Percentiles rank a stretch among this genome's conserved stretches.
Conservation (phyloP, 768 basidiomycete species). For the Pleurotus ostreatus region DNA sequence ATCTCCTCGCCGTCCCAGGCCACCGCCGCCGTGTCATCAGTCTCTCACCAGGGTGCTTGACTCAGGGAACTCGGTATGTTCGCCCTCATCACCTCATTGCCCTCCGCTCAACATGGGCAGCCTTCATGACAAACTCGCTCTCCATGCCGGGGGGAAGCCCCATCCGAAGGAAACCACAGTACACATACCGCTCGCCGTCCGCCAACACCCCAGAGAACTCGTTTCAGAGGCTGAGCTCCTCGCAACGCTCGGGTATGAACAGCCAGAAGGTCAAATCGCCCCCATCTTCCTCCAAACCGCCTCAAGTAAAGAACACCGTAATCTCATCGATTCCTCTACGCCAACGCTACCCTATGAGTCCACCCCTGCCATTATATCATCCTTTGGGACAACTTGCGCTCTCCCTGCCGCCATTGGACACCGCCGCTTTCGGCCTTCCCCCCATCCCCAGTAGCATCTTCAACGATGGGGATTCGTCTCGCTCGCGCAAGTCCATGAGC, state of each 20-base stretch:
- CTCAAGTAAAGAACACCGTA: neutral
- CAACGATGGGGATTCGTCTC: constrained; percentile 3
- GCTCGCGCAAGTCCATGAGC: constrained; percentile 10
- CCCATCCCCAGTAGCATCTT: constrained; percentile 32
- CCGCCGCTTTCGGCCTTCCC: constrained; percentile 47
- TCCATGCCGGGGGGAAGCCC: constrained; percentile 8
- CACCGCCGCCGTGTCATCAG: neutral
- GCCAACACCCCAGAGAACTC: constrained; percentile 13
- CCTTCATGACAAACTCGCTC: neutral
- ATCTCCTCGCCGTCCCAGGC: neutral
- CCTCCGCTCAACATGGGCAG: no score
- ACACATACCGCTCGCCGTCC: constrained; percentile 57
- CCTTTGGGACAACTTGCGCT: constrained; percentile 59
- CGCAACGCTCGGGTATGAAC: neutral
- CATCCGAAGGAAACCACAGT: constrained; percentile 52
- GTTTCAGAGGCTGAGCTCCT: constrained; percentile 1
- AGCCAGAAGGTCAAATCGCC: neutral
- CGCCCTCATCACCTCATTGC: no score
- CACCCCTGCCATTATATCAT: constrained; percentile 63
- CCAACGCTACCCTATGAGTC: constrained; percentile 24
- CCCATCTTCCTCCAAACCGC: constrained; percentile 3
- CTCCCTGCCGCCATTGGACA: constrained; percentile 63
- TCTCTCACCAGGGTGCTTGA: no score
- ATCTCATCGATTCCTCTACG: constrained; percentile 7
- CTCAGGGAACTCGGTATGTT: no score